Evolutionary conservation across 2,329 filamentous ascomycete genomes (phyloP).

Genomic region (Aspergillus caelatus): DNA sequence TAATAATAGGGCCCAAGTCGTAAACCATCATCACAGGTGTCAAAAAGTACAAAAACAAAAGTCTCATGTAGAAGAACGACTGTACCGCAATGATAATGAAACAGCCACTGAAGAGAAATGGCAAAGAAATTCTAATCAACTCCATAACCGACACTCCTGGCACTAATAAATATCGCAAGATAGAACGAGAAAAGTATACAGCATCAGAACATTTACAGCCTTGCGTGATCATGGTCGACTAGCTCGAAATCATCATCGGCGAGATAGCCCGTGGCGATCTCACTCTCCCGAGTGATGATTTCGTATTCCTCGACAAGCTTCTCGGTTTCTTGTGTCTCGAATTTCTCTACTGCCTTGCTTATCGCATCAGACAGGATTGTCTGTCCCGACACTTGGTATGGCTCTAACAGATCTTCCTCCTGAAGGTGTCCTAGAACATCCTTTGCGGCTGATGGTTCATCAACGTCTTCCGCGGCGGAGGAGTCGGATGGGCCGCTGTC

Average conservation of each 20-base stretch:
- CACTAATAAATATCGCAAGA: not conserved
- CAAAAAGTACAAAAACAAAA: not conserved
- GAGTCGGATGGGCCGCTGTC: slow-evolving; percentile 31
- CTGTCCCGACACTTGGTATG: slow-evolving; percentile 58
- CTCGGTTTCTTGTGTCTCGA: slow-evolving; percentile 62
- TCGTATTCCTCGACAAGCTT: slow-evolving; percentile 66
- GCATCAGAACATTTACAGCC: not conserved
- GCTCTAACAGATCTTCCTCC: slow-evolving; percentile 55
- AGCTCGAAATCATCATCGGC: slow-evolving; percentile 48
- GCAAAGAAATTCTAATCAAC: slow-evolving; percentile 5
- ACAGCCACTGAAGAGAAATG: not conserved
- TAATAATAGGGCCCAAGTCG: not conserved
- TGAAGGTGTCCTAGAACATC: slow-evolving; percentile 48
- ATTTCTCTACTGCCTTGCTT: slow-evolving; percentile 61
- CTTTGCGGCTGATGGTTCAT: slow-evolving; percentile 48
- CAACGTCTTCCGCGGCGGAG: slow-evolving; percentile 34
- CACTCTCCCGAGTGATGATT: slow-evolving; percentile 47
- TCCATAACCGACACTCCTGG: slow-evolving; percentile 1
- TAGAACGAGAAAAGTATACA: not conserved
- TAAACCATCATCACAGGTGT: not conserved
- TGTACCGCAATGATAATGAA: not conserved
- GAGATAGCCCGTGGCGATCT: slow-evolving; percentile 32
- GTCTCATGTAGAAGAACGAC: not conserved
- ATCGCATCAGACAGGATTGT: slow-evolving; percentile 61
- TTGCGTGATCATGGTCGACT: slow-evolving; percentile 37